These are phyloP conservation scores for Epichloe elymi DNA, from an alignment of 2,329 filamentous ascomycete species.

Conservation along the genomic window DNA sequence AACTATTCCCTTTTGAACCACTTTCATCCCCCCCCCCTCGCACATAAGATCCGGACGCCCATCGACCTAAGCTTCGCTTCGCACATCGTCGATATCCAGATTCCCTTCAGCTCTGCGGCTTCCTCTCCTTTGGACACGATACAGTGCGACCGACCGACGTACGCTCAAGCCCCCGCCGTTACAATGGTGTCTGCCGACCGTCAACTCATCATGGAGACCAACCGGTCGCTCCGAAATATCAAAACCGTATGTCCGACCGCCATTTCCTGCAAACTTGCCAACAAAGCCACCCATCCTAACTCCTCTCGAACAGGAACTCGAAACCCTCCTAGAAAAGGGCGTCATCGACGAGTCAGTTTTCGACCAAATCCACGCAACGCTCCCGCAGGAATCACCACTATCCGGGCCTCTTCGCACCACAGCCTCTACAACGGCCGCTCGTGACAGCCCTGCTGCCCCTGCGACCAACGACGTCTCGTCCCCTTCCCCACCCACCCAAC, in stretches of 20 bases:
- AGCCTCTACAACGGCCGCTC: slow-evolving; percentile 16
- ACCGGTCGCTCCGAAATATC: slow-evolving; percentile 76
- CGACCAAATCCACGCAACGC: slow-evolving; percentile 57
- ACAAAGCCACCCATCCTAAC: neutral
- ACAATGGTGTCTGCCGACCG: slow-evolving; percentile 37
- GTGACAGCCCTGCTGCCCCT: slow-evolving; percentile 20
- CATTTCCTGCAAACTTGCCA: neutral
- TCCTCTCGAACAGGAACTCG: slow-evolving; percentile 56
- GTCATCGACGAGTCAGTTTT: slow-evolving; percentile 66
- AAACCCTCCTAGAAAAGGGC: slow-evolving; percentile 72
- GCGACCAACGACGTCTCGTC: slow-evolving; percentile 16
- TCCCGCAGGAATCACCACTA: slow-evolving; percentile 58
- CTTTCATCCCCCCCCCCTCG: neutral
- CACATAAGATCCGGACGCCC: neutral
- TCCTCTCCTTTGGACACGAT: neutral
- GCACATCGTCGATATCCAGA: neutral
- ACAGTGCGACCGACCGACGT: too few relatives aligned
- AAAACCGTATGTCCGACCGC: slow-evolving; percentile 48
- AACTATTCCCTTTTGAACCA: too few relatives aligned
- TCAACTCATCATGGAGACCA: slow-evolving; percentile 54
- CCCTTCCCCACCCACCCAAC: slow-evolving; percentile 20
- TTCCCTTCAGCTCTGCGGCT: neutral
- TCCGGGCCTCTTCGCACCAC: slow-evolving; percentile 32
- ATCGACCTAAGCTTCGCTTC: neutral
- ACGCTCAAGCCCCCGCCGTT: neutral